Conservation (phyloP, 2,329 filamentous ascomycete species). For the Aspergillus neotritici region DNA sequence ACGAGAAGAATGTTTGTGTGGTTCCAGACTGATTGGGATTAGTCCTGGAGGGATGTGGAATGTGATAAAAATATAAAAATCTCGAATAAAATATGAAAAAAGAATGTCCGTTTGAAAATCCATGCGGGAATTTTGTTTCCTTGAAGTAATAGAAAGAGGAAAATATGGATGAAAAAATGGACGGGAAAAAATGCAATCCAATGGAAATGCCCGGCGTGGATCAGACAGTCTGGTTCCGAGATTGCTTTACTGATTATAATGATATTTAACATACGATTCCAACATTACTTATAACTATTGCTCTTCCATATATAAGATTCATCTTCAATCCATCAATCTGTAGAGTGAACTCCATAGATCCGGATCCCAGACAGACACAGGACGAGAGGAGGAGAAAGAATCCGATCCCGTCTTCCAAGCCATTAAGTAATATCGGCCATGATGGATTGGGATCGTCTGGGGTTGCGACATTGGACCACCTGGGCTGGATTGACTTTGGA, state of each 20-base stretch:
- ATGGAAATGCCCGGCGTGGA: constrained; percentile 6
- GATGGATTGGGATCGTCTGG: constrained; percentile 17
- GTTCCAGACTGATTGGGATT: constrained; percentile 9
- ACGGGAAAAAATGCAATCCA: not conserved
- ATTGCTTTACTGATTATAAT: constrained; percentile 12
- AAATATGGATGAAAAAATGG: constrained; percentile 13
- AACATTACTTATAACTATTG: too few species aligned
- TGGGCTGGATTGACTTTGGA: too few species aligned
- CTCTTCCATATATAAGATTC: too few species aligned
- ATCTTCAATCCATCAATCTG: too few species aligned
- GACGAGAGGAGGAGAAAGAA: constrained; percentile 2
- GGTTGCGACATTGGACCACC: constrained; percentile 7
- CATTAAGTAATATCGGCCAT: constrained; percentile 3
- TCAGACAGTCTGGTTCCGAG: constrained; percentile 16
- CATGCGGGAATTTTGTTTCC: too few species aligned
- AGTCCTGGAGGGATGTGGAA: constrained; percentile 1
- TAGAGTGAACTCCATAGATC: too few species aligned
- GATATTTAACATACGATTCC: too few species aligned
- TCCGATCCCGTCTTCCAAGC: not conserved
- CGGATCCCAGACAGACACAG: not conserved
- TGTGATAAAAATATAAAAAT: too few species aligned
- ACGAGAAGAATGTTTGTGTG: constrained; percentile 2
- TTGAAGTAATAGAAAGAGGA: not conserved
- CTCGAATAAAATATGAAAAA: too few species aligned
- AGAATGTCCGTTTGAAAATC: too few species aligned